A percentile compares a stretch with the other conserved stretches of the same genome.
phyloP scores from a whole-genome alignment of 306 rosid species.

The Notholithocarpus densiflorus region DNA sequence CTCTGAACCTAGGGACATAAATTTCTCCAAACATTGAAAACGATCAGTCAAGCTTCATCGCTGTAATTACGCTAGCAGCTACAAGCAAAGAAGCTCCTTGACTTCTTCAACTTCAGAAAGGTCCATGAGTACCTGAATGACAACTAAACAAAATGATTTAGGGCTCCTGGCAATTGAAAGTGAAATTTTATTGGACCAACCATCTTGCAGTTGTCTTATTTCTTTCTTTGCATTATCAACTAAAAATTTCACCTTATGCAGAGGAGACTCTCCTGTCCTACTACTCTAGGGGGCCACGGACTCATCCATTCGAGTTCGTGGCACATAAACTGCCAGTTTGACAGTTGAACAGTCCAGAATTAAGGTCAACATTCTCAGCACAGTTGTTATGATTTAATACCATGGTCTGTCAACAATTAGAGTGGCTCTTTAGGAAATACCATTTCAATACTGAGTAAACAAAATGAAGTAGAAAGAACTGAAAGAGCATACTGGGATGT shows the following conservation, averaged over 20 bases:
- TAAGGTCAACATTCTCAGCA: slow-evolving; percentile 63
- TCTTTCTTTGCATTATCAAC: neutral
- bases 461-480: neutral
- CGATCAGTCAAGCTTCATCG: slow-evolving; percentile 77
- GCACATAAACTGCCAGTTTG: slow-evolving; percentile 49
- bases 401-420: slow-evolving; percentile 58
- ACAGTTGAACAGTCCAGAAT: slow-evolving; percentile 45
- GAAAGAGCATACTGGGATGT: neutral
- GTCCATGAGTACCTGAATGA: slow-evolving; percentile 66
- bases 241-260: slow-evolving; percentile 40
- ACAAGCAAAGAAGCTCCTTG: slow-evolving; percentile 69
- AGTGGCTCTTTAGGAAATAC: slow-evolving; percentile 3
- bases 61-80: slow-evolving; percentile 90
- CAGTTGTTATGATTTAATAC: slow-evolving; percentile 80
- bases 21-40: slow-evolving; percentile 53
- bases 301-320: slow-evolving; percentile 87
- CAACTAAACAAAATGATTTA: slow-evolving; percentile 16
- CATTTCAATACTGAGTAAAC: neutral
- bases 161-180: neutral
- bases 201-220: neutral
- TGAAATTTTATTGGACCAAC: neutral
- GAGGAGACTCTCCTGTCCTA: slow-evolving; percentile 37
- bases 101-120: slow-evolving; percentile 67
- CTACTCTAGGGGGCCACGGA: slow-evolving; percentile 76
- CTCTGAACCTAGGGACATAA: slow-evolving; percentile 73